Conservation (phyloP, 345 rosid species). For the Salix dunnii region DNA sequence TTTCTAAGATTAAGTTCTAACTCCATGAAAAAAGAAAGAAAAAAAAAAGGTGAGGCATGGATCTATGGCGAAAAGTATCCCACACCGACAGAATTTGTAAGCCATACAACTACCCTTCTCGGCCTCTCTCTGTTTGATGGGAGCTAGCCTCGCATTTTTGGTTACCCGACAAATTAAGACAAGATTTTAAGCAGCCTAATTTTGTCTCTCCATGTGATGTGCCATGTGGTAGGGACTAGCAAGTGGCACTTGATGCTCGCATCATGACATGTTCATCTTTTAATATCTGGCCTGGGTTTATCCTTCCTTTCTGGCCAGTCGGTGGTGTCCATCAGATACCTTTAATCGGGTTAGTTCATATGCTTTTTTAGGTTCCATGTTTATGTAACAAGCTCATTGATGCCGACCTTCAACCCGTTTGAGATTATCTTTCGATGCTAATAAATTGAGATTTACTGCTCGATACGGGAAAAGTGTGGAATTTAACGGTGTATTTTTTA, state of each 20-base stretch:
- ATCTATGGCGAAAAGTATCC: not conserved
- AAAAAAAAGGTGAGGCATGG: not conserved
- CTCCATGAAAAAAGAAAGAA: not conserved
- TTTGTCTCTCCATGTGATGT: not conserved
- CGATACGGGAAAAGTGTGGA: too few species aligned
- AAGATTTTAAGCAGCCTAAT: not conserved
- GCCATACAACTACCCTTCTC: too few species aligned
- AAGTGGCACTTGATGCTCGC: not conserved
- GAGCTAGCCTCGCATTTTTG: not conserved
- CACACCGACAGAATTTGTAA: not conserved
- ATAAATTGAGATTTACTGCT: too few species aligned
- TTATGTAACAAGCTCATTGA: constrained; percentile 4
- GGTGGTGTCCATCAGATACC: constrained; percentile 3
- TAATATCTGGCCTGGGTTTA: not conserved
- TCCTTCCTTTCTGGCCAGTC: constrained; percentile 1
- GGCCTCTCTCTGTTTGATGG: not conserved
- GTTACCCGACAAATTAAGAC: not conserved
- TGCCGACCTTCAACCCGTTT: not conserved
- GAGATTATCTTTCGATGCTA: too few species aligned
- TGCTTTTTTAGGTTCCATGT: constrained; percentile 14
- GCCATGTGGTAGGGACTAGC: not conserved
- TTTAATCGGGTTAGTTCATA: constrained; percentile 17
- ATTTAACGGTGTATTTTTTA: too few species aligned
- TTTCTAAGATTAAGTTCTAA: not conserved
- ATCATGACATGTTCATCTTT: constrained; percentile 9